A percentile compares a stretch with the other conserved stretches of the same genome.
These are phyloP conservation scores for Viola odorata DNA, from an alignment of 345 rosid genomes.

Conservation along the genomic window DNA sequence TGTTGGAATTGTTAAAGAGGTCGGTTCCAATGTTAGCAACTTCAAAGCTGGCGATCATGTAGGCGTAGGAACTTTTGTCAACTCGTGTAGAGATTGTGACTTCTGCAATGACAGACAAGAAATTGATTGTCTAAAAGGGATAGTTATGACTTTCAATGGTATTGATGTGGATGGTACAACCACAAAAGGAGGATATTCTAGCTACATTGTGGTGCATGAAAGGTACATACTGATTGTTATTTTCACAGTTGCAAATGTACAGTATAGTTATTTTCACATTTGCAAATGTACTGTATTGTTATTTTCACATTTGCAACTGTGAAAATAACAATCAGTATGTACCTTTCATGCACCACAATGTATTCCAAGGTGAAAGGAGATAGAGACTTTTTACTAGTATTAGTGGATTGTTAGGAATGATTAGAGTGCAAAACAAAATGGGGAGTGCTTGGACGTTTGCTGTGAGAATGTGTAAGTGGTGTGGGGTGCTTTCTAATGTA, in stretches of 20 bases:
- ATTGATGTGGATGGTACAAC: slow-evolving; percentile 66
- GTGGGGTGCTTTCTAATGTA: no score
- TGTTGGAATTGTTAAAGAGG: slow-evolving; percentile 71
- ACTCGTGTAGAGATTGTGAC: slow-evolving; percentile 76
- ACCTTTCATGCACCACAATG: slow-evolving; percentile 76
- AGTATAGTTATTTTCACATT: no score
- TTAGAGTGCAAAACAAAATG: no score
- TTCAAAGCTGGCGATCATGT: slow-evolving; percentile 78
- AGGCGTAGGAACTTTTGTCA: slow-evolving; percentile 89
- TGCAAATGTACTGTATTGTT: no score
- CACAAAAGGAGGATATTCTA: slow-evolving; percentile 89
- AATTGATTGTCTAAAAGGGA: slow-evolving; percentile 48
- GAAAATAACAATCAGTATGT: no score
- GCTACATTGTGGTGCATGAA: slow-evolving; percentile 63
- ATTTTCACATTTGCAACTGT: no score
- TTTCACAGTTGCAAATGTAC: no score
- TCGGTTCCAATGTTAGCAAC: slow-evolving; percentile 56
- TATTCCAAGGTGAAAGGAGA: background rate
- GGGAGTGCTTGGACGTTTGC: no score
- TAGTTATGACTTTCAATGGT: slow-evolving; percentile 56
- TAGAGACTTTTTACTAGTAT: no score
- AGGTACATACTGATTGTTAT: slow-evolving; percentile 51
- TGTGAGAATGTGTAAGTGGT: no score
- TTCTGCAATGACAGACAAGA: slow-evolving; percentile 53
- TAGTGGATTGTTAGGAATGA: no score